phyloP scores from a whole-genome alignment of 2,329 filamentous ascomycete species.

The Aspergillus proliferans region DNA sequence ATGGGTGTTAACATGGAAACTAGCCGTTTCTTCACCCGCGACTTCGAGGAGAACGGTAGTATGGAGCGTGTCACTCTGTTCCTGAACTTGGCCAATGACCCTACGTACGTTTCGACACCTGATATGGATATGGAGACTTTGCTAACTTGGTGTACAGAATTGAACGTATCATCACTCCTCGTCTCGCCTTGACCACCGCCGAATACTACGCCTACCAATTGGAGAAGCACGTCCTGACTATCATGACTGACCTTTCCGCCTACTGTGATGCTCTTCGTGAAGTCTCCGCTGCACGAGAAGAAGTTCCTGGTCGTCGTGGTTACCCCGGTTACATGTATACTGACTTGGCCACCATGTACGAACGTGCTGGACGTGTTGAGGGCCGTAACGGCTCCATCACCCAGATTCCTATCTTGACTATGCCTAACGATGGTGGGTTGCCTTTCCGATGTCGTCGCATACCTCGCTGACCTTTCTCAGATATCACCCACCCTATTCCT shows the following conservation, averaged over 20 bases:
- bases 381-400: conserved; percentile 98
- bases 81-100: conserved; percentile 98
- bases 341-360: conserved; percentile 99
- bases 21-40: conserved; percentile 93
- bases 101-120: conserved; percentile 62
- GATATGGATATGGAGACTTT: not conserved
- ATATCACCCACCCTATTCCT: conserved; percentile 98
- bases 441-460: not conserved
- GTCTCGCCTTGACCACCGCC: conserved; percentile 93
- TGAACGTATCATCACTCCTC: conserved; percentile 98
- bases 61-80: conserved; percentile 96
- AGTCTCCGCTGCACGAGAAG: conserved; percentile 94
- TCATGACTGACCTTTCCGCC: conserved; percentile 93
- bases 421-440: conserved; percentile 84
- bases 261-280: conserved; percentile 99
- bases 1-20: conserved; percentile 99
- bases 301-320: conserved; percentile 97
- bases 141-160: conserved; percentile 55
- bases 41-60: conserved; percentile 98
- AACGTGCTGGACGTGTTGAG: conserved; percentile 93
- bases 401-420: conserved; percentile 96
- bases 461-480: conserved; percentile 31
- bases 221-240: conserved; percentile 98
- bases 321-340: conserved; percentile 99
- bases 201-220: conserved; percentile 99